Evolutionary conservation across 768 basidiomycete genomes (phyloP), one percentile per base, ranked within the genome.

Genomic region (Porpolomopsis calyptriformis): DNA sequence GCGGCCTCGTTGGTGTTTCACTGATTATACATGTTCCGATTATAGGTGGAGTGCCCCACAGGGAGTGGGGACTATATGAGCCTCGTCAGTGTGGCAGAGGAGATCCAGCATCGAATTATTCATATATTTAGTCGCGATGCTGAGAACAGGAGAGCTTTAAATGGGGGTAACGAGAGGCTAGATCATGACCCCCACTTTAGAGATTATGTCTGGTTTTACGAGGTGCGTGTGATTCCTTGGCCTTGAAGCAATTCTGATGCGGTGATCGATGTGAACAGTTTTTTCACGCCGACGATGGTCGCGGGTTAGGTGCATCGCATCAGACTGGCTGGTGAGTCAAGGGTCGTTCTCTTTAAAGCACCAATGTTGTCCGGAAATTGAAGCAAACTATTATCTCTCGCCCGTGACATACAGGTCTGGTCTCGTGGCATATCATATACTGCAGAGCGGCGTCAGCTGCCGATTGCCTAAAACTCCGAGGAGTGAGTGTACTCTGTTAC

Each of bases 31-130:
- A n/a, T n/a, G n/a, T n/a, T n/a, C n/a, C 23, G 19, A 22, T 23
- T 43, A 5, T 44, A 77, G 70, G 83, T 94, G 23, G 96, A 99
- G 63, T 99, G 96, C 57, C 96, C 96, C 4, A 92, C 90, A 0
- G 91, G 92, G 22, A 87, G 84, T 51, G 96, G 96, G n/a, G 93
- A 96, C 54, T 90, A 83, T 64, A 97, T 97, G 92, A 88, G 91
- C 59, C 78, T 99, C 6, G 88, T 84, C 8, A 75, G 78, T 48
- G 91, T 94, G 16, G 91, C 96, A 4, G 94, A 97, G 57, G 96
- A 99, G 63, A 92, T 99, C 46, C 96, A 98, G 63, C 94, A 98
- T 59, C 83, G 96, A n/a, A 81, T 98, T 51, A 99, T 98, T 46
- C 92, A 98, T 62, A 91, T 99, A 55, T 99, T 99, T 57, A 82